Base-by-base conservation (phyloP, 768 basidiomycete species). In the Sarcodon aspratus region DNA sequence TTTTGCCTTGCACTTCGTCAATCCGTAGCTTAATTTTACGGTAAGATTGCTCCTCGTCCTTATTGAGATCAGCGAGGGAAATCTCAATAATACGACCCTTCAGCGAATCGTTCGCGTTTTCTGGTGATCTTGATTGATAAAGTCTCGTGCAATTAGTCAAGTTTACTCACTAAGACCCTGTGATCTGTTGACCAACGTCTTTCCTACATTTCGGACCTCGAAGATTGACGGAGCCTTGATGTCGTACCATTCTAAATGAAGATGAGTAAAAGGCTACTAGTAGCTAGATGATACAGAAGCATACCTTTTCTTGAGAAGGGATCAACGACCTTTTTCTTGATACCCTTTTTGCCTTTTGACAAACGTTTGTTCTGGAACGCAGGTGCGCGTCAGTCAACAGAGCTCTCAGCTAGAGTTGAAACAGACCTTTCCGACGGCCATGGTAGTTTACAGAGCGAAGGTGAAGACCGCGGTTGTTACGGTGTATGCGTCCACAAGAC, bases 241-340 rank as follows among this genome's bases (percentile, higher is more conserved):
- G 67, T 98, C 94, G 70, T 92, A 99, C 96, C 96, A 98, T 60
- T 98, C 95, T 96, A 54, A 21, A 10, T n/a, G 27, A 3, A 42
- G 13, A 13, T 35, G 21, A 44, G 12, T 5, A 12, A 5, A 21
- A 12, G 33, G 34, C 45, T 33, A 32, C n/a, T 10, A 21, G 33
- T 10, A 18, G 9, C 34, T 4, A 11, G n/a, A 33, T 17, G 32
- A 6, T 36, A 21, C n/a, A 13, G 34, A 21, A 7, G 54, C 72
- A 52, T 60, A 94, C 95, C 95, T 74, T 99, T 99, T 76, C 96
- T 85, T 57, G 95, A 85, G 86, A 99, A 96, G 55, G 96, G 93
- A 79, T 99, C 96, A 55, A 99, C 92, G 67, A 96, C 93, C 84
- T 98, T 96, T 78, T 98, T 99, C 92, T 99, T 99, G 77, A 97